Evolutionary conservation across 306 rosid genomes (phyloP).

Genomic region (Trifolium dubium): DNA sequence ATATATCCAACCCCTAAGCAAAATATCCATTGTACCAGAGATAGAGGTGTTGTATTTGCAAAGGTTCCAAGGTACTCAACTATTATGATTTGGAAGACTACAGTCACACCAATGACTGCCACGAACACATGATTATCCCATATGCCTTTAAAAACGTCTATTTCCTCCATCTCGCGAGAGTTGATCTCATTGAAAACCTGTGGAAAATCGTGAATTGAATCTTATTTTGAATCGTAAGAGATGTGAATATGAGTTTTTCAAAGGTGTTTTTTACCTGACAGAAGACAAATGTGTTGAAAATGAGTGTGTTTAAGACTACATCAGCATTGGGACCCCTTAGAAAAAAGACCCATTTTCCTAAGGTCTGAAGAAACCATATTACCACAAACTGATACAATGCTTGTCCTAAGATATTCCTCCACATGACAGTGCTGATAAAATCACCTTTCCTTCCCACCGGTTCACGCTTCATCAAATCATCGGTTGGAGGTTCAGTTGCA

Average conservation of each 20-base stretch:
- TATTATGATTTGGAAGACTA: slow-evolving; percentile 79
- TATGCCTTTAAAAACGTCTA: slow-evolving; percentile 79
- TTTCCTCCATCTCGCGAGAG: slow-evolving; percentile 94
- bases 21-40: slow-evolving; percentile 69
- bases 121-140: slow-evolving; percentile 77
- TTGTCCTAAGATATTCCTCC: slow-evolving; percentile 96
- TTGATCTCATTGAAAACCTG: slow-evolving; percentile 92
- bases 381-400: slow-evolving; percentile 75
- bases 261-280: slow-evolving; percentile 73
- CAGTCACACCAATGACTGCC: slow-evolving; percentile 65
- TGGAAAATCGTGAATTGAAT: background rate
- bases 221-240: background rate
- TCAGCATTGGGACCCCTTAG: slow-evolving; percentile 70
- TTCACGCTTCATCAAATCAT: slow-evolving; percentile 84
- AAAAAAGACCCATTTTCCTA: slow-evolving; percentile 67
- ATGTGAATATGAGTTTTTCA: background rate
- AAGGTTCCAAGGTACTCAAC: slow-evolving; percentile 83
- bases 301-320: slow-evolving; percentile 77
- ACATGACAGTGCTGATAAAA: slow-evolving; percentile 87
- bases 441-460: slow-evolving; percentile 89
- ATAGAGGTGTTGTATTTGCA: slow-evolving; percentile 86
- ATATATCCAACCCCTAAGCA: slow-evolving; percentile 64
- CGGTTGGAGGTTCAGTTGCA: slow-evolving; percentile 95
- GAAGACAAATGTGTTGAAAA: slow-evolving; percentile 91
- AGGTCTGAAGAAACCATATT: slow-evolving; percentile 78